Evolutionary conservation across 2,329 filamentous ascomycete species (phyloP).

Genomic region (Aspergillus nomiae): DNA sequence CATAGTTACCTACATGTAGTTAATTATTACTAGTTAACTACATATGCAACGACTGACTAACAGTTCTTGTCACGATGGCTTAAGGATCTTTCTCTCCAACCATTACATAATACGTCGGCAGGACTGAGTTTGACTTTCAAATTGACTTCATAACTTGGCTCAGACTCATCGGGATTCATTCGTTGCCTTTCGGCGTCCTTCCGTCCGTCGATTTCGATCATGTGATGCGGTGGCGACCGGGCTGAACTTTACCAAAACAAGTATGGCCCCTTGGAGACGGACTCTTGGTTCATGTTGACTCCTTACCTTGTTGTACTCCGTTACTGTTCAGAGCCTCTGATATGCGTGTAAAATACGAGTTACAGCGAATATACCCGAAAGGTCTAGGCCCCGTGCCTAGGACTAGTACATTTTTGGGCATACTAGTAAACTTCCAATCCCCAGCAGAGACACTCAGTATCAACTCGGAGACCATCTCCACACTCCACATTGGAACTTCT

Average conservation of each 20-base stretch:
- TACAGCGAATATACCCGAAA: not conserved
- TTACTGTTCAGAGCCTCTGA: not conserved
- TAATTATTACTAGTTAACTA: too few relatives aligned
- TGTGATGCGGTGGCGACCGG: not conserved
- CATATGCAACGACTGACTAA: too few relatives aligned
- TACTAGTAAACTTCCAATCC: not conserved
- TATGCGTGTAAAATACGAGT: not conserved
- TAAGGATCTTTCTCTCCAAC: not conserved
- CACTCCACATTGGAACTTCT: not conserved
- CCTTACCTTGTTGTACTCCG: too few relatives aligned
- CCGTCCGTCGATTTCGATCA: not conserved
- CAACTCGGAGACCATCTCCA: not conserved
- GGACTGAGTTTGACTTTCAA: not conserved
- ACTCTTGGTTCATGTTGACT: too few relatives aligned
- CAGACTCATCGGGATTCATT: not conserved
- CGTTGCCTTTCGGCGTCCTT: not conserved
- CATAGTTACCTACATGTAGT: too few relatives aligned
- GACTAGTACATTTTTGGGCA: not conserved
- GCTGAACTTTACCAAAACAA: not conserved
- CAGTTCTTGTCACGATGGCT: not conserved
- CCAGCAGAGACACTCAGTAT: not conserved
- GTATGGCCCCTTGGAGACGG: not conserved
- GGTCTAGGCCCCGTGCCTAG: not conserved
- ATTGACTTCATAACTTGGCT: not conserved
- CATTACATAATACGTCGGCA: too few relatives aligned